Evolutionary conservation across 208 protist species (phyloP).

Genomic region (Phytomonas sp.): DNA sequence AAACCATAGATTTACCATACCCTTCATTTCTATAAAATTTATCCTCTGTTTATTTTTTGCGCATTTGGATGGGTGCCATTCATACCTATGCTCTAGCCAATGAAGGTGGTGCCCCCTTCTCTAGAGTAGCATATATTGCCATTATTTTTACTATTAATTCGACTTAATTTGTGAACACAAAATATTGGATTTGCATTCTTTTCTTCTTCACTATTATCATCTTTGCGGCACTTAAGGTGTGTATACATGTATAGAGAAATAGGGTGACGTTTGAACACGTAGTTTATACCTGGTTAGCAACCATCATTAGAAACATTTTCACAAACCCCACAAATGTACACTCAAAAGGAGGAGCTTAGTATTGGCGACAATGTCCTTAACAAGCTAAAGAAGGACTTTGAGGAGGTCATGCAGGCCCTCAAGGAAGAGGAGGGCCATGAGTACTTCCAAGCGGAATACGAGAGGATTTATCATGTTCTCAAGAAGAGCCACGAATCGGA

Average conservation of each 20-base stretch:
- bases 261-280: background rate
- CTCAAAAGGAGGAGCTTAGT: conserved; percentile 36
- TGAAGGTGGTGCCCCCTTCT: background rate
- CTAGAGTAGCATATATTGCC: background rate
- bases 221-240: background rate
- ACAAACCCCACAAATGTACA: background rate
- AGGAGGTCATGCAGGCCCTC: conserved; percentile 91
- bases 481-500: conserved; percentile 96
- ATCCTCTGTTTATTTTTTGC: background rate
- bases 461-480: conserved; percentile 94
- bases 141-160: background rate
- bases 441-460: conserved; percentile 95
- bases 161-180: background rate
- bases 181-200: too few relatives aligned
- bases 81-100: background rate
- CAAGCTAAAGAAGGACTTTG: conserved; percentile 91
- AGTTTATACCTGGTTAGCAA: background rate
- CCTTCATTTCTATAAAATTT: background rate
- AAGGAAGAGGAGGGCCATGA: conserved; percentile 86
- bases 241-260: background rate
- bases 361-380: conserved; percentile 71
- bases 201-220: background rate
- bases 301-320: background rate
- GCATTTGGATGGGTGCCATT: background rate
- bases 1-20: background rate